Evolutionary conservation across 805 yeast genomes (phyloP).

Genomic region (Saturnispora besseyi): DNA sequence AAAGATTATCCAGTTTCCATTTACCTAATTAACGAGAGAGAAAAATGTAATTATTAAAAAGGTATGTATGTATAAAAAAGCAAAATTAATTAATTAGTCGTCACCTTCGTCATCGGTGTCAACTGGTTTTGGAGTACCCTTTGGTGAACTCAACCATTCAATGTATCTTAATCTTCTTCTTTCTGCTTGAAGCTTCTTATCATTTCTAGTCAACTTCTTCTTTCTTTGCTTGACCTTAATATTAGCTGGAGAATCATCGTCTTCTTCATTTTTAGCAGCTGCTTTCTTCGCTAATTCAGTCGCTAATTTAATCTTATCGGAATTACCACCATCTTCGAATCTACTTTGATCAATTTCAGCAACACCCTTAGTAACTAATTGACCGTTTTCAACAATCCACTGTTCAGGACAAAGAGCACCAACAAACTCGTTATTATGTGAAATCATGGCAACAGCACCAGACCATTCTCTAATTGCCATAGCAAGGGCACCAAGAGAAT

Average conservation of each 20-base stretch:
- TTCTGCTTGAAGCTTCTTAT: slow-evolving; percentile 81
- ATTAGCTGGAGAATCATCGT: slow-evolving; percentile 83
- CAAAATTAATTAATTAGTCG: background rate
- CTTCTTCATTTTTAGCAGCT: slow-evolving; percentile 48
- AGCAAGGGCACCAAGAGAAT: slow-evolving; percentile 94
- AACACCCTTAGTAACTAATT: slow-evolving; percentile 74
- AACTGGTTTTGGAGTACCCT: slow-evolving; percentile 93
- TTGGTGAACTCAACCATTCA: slow-evolving; percentile 92
- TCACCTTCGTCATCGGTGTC: slow-evolving; percentile 88
- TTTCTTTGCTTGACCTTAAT: slow-evolving; percentile 77
- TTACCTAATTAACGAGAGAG: no score
- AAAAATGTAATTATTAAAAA: background rate
- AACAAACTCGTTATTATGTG: slow-evolving; percentile 94
- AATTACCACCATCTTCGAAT: slow-evolving; percentile 66
- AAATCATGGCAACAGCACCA: slow-evolving; percentile 98
- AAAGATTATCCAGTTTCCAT: background rate
- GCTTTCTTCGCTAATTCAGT: slow-evolving; percentile 38
- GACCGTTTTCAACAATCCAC: slow-evolving; percentile 94
- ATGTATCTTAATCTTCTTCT: slow-evolving; percentile 90
- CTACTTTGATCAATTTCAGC: slow-evolving; percentile 65
- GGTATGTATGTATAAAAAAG: slow-evolving; percentile 1
- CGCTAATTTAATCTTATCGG: slow-evolving; percentile 37
- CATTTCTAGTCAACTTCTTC: slow-evolving; percentile 97
- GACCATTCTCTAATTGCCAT: slow-evolving; percentile 96
- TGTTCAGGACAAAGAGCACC: slow-evolving; percentile 98